These are phyloP conservation scores for Trichoderma afroharzianum DNA, from an alignment of 2,329 filamentous ascomycete species.

Conservation along the genomic window DNA sequence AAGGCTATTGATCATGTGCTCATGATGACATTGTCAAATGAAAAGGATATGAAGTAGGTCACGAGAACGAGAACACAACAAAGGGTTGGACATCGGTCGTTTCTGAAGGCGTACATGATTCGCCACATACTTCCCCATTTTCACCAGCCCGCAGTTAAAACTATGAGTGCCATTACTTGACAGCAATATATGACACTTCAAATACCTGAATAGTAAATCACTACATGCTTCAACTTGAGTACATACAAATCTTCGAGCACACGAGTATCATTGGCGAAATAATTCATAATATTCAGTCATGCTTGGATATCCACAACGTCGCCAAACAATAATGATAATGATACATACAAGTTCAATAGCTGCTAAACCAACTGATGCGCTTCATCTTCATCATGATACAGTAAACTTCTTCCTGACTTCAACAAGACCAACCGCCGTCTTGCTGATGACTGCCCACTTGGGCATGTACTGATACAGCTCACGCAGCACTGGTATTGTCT, in stretches of 20 bases:
- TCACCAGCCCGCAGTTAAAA: background rate
- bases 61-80: background rate
- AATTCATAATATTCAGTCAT: background rate
- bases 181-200: background rate
- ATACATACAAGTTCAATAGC: background rate
- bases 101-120: background rate
- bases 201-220: background rate
- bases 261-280: background rate
- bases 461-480: conserved; percentile 75
- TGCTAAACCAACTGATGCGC: background rate
- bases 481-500: conserved; percentile 76
- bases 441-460: conserved; percentile 73
- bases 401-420: conserved; percentile 70
- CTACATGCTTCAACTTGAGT: background rate
- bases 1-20: background rate
- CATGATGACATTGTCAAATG: background rate
- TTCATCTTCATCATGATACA: background rate
- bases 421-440: conserved; percentile 72
- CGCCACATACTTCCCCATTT: background rate
- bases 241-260: background rate
- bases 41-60: background rate
- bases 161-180: background rate
- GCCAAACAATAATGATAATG: background rate
- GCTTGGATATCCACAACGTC: background rate
- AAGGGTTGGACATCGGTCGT: background rate